Base-by-base conservation (phyloP, 129 eudicot genomes). In the Flaveria ramosissima region DNA sequence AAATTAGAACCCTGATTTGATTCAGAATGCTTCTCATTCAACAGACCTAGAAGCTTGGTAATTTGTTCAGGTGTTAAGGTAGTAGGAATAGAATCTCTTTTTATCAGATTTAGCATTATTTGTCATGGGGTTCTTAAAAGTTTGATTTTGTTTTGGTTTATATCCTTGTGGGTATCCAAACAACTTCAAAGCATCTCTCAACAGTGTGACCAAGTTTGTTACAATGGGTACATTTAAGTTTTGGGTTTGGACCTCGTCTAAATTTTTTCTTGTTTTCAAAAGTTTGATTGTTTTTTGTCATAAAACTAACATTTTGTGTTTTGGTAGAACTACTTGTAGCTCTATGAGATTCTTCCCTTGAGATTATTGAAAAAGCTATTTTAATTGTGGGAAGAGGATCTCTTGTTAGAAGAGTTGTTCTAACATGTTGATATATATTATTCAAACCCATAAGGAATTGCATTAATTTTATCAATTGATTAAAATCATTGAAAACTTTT, bases 271-370 rank as follows among this genome's bases (percentile, higher is more conserved):
- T 52, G 8, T 16, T 14, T 1, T n/a, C 10, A 16, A 27, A 27
- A 14, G 47, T 11, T 3, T 0, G 6, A 62, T 32, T 64, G 32
- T 1, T 14, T 13, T 64, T 27, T 3, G 11, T 2, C 0, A 11
- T 4, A 52, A n/a, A 36, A 1, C 0, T 12, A 0, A 15, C 13
- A 47, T 9, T 47, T 47, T 47, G 52, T 11, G 3, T 11, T 47
- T 47, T 12, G 0, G 52, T 9, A 12, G 2, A 8, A 12, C 13
- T 47, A 12, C 13, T 9, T 2, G 15, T 41, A 3, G 1, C 42
- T n/a, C 47, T 64, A 16, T 32, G 70, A 7, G 48, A 64, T 64
- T 64, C 46, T 32, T 64, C 70, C 11, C 48, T 64, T 41, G 46
- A n/a, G n/a, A n/a, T n/a, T n/a, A n/a, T n/a, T n/a, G n/a, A n/a